Conservation (phyloP, 345 rosid genomes). For the Brassica napus region DNA sequence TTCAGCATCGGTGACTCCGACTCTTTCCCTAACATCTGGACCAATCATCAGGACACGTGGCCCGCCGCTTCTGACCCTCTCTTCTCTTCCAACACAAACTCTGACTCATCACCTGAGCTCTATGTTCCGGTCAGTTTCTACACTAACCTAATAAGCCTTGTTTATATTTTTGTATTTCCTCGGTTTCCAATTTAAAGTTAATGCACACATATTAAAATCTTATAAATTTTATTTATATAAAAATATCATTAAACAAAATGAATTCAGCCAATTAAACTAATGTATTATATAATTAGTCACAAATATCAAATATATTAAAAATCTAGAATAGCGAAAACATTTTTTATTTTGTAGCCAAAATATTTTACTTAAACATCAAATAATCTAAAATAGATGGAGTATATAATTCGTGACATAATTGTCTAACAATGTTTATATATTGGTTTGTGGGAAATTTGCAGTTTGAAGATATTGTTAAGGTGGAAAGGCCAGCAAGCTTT, state of each 20-base stretch:
- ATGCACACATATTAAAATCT: neutral
- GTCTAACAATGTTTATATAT: neutral
- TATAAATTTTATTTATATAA: no score
- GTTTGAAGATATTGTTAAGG: conserved; percentile 91
- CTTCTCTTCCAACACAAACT: conserved; percentile 54
- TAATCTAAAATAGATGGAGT: neutral
- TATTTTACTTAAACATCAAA: neutral
- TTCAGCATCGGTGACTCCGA: conserved; percentile 40
- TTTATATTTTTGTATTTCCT: neutral
- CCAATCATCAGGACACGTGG: conserved; percentile 62
- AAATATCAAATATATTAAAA: neutral
- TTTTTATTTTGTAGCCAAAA: neutral
- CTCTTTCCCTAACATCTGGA: conserved; percentile 69
- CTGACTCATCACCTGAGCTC: conserved; percentile 76
- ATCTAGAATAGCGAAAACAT: neutral
- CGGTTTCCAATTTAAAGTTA: neutral
- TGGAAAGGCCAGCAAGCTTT: conserved; percentile 74
- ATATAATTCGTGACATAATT: neutral
- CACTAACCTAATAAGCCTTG: neutral
- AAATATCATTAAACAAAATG: no score
- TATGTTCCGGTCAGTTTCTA: conserved; percentile 75
- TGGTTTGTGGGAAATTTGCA: conserved; percentile 37
- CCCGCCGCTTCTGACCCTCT: conserved; percentile 58
- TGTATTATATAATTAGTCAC: neutral
- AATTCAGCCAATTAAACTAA: neutral